phyloP scores from a whole-genome alignment of 768 basidiomycete genomes.

The Mycena rosella region DNA sequence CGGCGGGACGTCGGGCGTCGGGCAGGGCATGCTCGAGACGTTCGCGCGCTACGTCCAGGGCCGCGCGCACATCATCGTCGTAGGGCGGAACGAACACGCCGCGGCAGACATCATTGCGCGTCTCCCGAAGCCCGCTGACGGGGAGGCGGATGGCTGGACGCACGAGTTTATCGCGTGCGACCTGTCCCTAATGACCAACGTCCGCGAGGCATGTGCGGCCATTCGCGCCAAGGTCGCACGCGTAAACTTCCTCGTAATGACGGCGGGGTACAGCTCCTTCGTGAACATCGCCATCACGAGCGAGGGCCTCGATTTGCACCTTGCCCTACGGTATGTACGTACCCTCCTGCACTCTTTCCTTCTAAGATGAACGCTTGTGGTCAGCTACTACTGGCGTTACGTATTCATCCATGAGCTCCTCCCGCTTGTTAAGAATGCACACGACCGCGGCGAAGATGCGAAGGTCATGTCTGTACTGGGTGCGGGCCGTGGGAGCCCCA shows the following conservation, averaged over 20 bases:
- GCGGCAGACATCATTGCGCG: constrained; percentile 47
- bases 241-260: constrained; percentile 50
- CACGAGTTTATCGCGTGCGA: constrained; percentile 54
- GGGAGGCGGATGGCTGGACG: constrained; percentile 22
- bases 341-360: not conserved
- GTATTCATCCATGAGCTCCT: constrained; percentile 50
- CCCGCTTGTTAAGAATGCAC: constrained; percentile 47
- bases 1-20: constrained; percentile 41
- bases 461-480: constrained; percentile 49
- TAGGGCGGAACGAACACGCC: constrained; percentile 51
- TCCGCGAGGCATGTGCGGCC: constrained; percentile 43
- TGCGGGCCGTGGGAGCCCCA: constrained; percentile 40
- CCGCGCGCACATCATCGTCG: constrained; percentile 52
- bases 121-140: constrained; percentile 42
- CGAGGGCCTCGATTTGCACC: constrained; percentile 50
- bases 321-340: constrained; percentile 24
- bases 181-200: constrained; percentile 49
- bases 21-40: constrained; percentile 49
- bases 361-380: not conserved
- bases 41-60: constrained; percentile 52
- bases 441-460: constrained; percentile 46
- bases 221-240: constrained; percentile 43
- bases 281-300: constrained; percentile 45
- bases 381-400: constrained; percentile 52
- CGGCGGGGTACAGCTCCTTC: constrained; percentile 45